Evolutionary conservation across 2,329 filamentous ascomycete species (phyloP).

Genomic region (Aspergillus clavatus): DNA sequence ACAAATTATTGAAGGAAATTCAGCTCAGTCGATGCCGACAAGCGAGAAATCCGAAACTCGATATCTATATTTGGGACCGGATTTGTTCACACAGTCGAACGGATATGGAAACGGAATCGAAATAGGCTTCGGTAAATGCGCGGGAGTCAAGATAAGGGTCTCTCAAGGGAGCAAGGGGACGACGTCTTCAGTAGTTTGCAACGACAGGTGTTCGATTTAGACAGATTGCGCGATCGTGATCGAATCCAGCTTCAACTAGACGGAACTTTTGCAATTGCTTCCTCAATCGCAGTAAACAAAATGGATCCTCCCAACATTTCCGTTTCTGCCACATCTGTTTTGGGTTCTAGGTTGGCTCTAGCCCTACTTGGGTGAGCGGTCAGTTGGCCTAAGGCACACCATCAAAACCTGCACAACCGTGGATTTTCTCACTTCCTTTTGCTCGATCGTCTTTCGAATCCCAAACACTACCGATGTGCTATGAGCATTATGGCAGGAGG

Average conservation of each 20-base stretch:
- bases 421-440: not conserved
- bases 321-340: conserved; percentile 23
- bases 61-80: not conserved
- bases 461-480: too few relatives aligned
- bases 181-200: too few relatives aligned
- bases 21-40: too few relatives aligned
- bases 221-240: not conserved
- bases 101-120: too few relatives aligned
- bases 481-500: too few relatives aligned
- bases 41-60: not conserved
- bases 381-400: not conserved
- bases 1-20: not conserved
- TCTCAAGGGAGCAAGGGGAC: too few relatives aligned
- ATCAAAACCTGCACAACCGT: not conserved
- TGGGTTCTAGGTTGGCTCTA: conserved; percentile 10
- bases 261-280: not conserved
- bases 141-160: not conserved
- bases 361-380: conserved; percentile 16
- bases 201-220: too few relatives aligned
- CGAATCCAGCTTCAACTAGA: not conserved
- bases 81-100: not conserved
- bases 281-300: not conserved
- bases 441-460: not conserved
- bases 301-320: not conserved
- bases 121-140: not conserved